Conservation (phyloP, 208 protist genomes). For the Trichomonas vaginalis region DNA sequence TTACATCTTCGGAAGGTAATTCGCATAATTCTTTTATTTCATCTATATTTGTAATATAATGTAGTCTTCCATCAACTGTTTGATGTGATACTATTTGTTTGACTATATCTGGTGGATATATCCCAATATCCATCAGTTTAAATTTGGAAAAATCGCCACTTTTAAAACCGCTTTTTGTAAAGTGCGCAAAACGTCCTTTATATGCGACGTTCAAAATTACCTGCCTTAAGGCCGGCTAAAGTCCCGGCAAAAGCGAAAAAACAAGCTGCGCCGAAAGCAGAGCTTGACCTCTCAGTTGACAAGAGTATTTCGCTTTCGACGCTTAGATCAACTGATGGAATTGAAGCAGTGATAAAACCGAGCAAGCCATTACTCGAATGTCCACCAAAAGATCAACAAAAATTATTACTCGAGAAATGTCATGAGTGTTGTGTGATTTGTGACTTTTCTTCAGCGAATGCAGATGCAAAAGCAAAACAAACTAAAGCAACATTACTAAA, state of each 20-base stretch:
- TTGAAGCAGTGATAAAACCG: background rate
- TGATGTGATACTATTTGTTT: too few species aligned
- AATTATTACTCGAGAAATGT: background rate
- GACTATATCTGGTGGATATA: too few species aligned
- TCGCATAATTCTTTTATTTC: too few species aligned
- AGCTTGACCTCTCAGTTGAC: background rate
- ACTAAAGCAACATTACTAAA: background rate
- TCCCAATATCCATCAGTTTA: too few species aligned
- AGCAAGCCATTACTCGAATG: background rate
- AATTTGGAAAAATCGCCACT: too few species aligned
- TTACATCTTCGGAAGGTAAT: too few species aligned
- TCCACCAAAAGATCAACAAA: background rate
- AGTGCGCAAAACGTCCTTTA: background rate
- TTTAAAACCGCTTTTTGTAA: too few species aligned
- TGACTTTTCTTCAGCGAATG: background rate
- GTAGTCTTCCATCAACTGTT: too few species aligned
- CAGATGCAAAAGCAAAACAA: background rate
- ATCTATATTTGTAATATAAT: too few species aligned
- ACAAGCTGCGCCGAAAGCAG: background rate
- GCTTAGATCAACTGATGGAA: background rate
- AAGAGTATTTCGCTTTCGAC: background rate
- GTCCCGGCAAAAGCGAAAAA: background rate
- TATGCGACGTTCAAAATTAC: background rate
- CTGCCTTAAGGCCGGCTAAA: background rate
- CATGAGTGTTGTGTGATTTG: background rate